Evolutionary conservation across 768 basidiomycete species (phyloP).

Genomic region (Zangia roseola): DNA sequence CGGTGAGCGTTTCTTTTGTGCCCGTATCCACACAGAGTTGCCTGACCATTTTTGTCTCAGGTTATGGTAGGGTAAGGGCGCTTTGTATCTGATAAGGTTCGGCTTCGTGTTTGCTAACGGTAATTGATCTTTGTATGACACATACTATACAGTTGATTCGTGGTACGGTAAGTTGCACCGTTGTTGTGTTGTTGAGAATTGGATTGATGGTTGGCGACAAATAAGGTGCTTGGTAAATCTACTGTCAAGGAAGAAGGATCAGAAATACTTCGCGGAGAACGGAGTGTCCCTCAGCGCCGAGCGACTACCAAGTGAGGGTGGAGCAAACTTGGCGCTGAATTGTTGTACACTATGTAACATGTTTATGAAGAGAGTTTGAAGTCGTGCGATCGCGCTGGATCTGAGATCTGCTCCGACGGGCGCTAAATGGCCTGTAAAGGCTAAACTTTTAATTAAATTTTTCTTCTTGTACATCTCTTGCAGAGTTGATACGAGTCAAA

Average conservation of each 20-base stretch:
- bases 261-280: slow-evolving; percentile 51
- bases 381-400: slow-evolving; percentile 2
- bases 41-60: slow-evolving; percentile 6
- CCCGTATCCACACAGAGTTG: neutral
- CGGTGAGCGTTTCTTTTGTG: slow-evolving; percentile 34
- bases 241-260: slow-evolving; percentile 53
- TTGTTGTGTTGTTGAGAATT: slow-evolving; percentile 2
- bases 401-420: slow-evolving; percentile 16
- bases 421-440: slow-evolving; percentile 10
- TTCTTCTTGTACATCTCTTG: neutral
- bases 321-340: no score
- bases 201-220: neutral
- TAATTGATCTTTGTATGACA: no score
- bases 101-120: slow-evolving; percentile 3
- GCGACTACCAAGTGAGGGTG: slow-evolving; percentile 17
- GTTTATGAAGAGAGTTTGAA: neutral
- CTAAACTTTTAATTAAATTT: slow-evolving; percentile 19
- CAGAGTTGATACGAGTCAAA: neutral
- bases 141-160: slow-evolving; percentile 23
- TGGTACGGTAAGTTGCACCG: slow-evolving; percentile 25
- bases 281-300: slow-evolving; percentile 31
- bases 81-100: neutral
- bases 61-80: slow-evolving; percentile 29
- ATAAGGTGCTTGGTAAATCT: slow-evolving; percentile 32
- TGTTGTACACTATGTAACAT: neutral